Evolutionary conservation across 768 basidiomycete genomes (phyloP).

Genomic region (Leccinum boreale): DNA sequence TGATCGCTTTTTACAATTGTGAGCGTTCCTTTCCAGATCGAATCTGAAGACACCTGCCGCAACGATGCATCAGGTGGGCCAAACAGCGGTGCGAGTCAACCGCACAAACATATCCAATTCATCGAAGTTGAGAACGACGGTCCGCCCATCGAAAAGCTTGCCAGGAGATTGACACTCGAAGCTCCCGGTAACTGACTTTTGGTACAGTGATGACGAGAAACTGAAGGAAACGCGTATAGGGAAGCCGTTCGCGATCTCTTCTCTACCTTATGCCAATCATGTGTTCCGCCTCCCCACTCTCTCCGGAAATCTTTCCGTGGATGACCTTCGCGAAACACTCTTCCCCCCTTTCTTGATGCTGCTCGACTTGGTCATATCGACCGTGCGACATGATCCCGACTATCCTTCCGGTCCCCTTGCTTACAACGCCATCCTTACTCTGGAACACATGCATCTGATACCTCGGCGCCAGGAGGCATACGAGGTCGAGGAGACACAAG

Average conservation of each 20-base stretch:
- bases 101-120: constrained; percentile 90
- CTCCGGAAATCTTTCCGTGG: constrained; percentile 21
- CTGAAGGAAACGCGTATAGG: constrained; percentile 38
- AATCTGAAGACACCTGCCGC: not conserved
- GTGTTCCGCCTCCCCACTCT: constrained; percentile 48
- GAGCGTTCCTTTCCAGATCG: constrained; percentile 17
- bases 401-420: constrained; percentile 67
- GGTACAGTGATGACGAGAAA: not conserved
- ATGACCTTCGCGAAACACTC: constrained; percentile 49
- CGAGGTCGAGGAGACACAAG: constrained; percentile 49
- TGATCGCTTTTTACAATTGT: constrained; percentile 94
- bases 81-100: constrained; percentile 83
- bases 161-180: constrained; percentile 55
- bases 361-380: constrained; percentile 73
- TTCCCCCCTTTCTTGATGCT: constrained; percentile 65
- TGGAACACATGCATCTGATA: constrained; percentile 82
- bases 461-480: constrained; percentile 71
- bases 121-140: constrained; percentile 61
- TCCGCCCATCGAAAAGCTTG: constrained; percentile 76
- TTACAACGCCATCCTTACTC: constrained; percentile 80
- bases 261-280: constrained; percentile 80
- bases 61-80: constrained; percentile 53
- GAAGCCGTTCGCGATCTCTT: constrained; percentile 65
- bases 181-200: constrained; percentile 20
- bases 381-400: constrained; percentile 61